Evolutionary conservation across 163 green algal genomes (phyloP), one percentile per base, ranked within the genome.

Genomic region (Scenedesmus sp.): DNA sequence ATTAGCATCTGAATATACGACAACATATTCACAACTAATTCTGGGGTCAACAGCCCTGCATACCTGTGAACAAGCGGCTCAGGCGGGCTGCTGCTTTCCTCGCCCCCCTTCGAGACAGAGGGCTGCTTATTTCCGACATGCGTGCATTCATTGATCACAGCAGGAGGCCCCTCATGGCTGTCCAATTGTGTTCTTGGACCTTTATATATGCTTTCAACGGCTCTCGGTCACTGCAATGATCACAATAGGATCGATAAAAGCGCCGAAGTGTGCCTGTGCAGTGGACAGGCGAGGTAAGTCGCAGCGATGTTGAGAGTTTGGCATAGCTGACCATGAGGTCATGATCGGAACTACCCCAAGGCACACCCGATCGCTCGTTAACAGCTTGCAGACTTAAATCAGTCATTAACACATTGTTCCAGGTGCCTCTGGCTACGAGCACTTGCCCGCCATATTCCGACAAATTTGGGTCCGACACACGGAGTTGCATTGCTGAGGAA

Each of bases 261-360:
- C 20, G 30, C 65, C 2, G 40, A 40, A 40, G 65, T 40, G 65
- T 76, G 65, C 30, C 65, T 40, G 65, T 30, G 5, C 1, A 30
- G 6, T 40, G 30, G 30, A 40, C 2, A 7, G 12, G 65, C 65
- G 9, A 76, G 4, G 37, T 20, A 40, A 76, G 30, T 76, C 30
- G 65, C 65, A 76, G 30, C 65, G 65, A 30, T 76, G 65, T 40
- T 76, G 65, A 7, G 40, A 30, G 65, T 76, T 76, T 22, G 65
- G 30, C 65, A 76, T 76, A 76, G 65, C 65, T 76, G 65, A 76
- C 65, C 65, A 76, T 76, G 65, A 76, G 65, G 65, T 76, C 65
- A 76, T 37, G 30, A 76, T 76, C 65, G 65, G 22, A 40, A 76
- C 65, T 30, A 16, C 37, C 2, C 2, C 22, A 3, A 10, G 56